These are phyloP conservation scores for Metschnikowia lunata DNA, from an alignment of 805 yeast species.

Conservation along the genomic window DNA sequence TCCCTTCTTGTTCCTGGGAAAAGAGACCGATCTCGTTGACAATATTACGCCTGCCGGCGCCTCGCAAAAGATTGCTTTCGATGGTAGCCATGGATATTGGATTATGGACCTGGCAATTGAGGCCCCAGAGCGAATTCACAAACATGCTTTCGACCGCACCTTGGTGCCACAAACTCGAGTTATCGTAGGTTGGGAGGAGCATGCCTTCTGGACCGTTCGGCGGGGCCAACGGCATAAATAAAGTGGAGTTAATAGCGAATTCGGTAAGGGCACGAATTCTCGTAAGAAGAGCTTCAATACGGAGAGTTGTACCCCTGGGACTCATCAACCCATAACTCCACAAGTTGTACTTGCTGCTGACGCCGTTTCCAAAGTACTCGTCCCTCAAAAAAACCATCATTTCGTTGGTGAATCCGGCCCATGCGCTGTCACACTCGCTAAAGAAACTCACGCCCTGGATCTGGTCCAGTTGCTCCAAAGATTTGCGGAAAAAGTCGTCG, in stretches of 20 bases:
- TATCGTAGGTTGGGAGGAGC: slow-evolving; percentile 9
- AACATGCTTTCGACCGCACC: slow-evolving; percentile 26
- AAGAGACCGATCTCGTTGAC: slow-evolving; percentile 32
- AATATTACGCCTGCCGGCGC: slow-evolving; percentile 44
- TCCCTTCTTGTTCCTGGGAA: slow-evolving; percentile 4
- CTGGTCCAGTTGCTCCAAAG: slow-evolving; percentile 72
- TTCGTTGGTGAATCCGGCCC: slow-evolving; percentile 73
- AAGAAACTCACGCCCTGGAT: slow-evolving; percentile 67
- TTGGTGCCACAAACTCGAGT: slow-evolving; percentile 40
- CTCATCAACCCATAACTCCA: slow-evolving; percentile 32
- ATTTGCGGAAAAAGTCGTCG: slow-evolving; percentile 52
- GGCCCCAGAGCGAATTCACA: slow-evolving; percentile 44
- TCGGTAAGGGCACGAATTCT: slow-evolving; percentile 45
- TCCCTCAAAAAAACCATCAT: slow-evolving; percentile 57
- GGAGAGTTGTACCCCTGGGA: neutral
- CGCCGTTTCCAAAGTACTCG: slow-evolving; percentile 50
- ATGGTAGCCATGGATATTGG: slow-evolving; percentile 41
- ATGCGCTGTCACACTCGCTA: slow-evolving; percentile 70
- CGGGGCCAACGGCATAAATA: slow-evolving; percentile 52
- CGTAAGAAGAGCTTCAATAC: slow-evolving; percentile 22
- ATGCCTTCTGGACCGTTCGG: slow-evolving; percentile 5
- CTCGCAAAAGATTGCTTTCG: slow-evolving; percentile 38
- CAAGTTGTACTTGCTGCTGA: slow-evolving; percentile 30
- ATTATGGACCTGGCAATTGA: slow-evolving; percentile 30
- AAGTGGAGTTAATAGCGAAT: slow-evolving; percentile 44